Base-by-base conservation (phyloP, 192 early-diverging fungal genomes). In the Thoreauomyces humboldtii region DNA sequence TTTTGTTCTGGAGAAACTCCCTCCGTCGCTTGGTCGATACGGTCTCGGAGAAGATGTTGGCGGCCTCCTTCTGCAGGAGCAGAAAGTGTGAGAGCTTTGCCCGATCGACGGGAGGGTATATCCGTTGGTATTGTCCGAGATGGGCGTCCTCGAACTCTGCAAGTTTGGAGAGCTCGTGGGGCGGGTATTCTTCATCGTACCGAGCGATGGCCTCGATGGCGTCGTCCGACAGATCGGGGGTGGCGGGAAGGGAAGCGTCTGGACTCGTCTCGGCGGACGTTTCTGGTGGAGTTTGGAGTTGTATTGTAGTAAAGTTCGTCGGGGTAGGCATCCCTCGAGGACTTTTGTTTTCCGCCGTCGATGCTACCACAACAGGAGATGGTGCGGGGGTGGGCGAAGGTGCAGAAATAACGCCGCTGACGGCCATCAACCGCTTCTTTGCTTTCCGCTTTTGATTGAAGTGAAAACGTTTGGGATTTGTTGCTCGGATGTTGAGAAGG, bases 91-190 rank as follows among this genome's bases (percentile, higher is more conserved):
- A 42, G 2, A 75, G 35, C 43, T 59, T 67, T 14, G 24, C 12
- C 25, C 21, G 21, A 24, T 78, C 73, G 4, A 22, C 11, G 11
- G 77, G 77, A 34, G 81, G 81, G 57, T 77, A 83, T 17, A 75
- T 70, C 3, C 81, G 66, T 17, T 63, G 37, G 48, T 74, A 83
- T 2, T 58, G 44, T 1, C 80, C 80, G 4, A 78, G 28, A 31
- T 73, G 54, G 12, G 59, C 41, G 35, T 82, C 73, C 67, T 79
- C 81, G 32, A 50, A 69, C 9, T 50, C 67, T n/a, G 32, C 50
- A 0, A 74, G 38, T 43, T 65, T 50, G n/a, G 31, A 58, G 2
- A 74, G 47, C 2, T 62, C 11, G 1, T 12, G 27, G 12, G 57
- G 55, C 29, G 64, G 50, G 32, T 65, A 77, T 22, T 57, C 35